Base-by-base conservation (phyloP, 805 yeast genomes). In the Metschnikowia dekortorum region DNA sequence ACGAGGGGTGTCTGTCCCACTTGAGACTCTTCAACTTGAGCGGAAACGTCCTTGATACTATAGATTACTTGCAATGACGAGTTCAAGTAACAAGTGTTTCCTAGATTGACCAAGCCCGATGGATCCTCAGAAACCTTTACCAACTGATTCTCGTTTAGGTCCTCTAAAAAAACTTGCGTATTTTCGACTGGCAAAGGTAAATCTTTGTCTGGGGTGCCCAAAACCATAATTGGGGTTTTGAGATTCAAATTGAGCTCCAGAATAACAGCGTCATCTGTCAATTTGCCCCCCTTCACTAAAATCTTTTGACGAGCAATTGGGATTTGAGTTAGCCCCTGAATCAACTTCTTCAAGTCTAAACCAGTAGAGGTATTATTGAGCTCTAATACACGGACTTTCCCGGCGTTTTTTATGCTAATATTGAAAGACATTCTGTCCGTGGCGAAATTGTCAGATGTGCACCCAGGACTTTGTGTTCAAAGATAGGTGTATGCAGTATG, bases 291-390 rank as follows among this genome's bases (percentile, higher is more conserved):
- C 70, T 88, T 90, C 47, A 89, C 80, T 63, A 94, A 77, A 53
- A 91, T 85, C 71, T 92, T 92, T 70, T 94, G 99, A 59, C 97
- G 84, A 48, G 82, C 86, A 1, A 83, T 80, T n/a, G 96, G 96
- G 49, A 94, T 89, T 51, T 82, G 82, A 2, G 98, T 92, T 51
- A 81, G 65, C 22, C 82, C 80, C 57, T 79, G 83, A 49, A 94
- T 83, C 66, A 84, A 83, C 43, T 74, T 68, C 65, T 90, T 92
- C 66, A 87, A 78, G 6, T 75, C 78, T 31, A 71, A 63, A 6
- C 90, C 95, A 1, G 81, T 76, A 49, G 81, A 82, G 9, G 61
- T 61, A 5, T 79, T 70, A 44, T 77, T 83, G 32, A 85, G 61
- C 39, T 62, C 68, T 16, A 74, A 63, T 28, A 71, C 71, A 52